Conservation (phyloP, 2,329 filamentous ascomycete genomes). For the Periconia digitata region DNA sequence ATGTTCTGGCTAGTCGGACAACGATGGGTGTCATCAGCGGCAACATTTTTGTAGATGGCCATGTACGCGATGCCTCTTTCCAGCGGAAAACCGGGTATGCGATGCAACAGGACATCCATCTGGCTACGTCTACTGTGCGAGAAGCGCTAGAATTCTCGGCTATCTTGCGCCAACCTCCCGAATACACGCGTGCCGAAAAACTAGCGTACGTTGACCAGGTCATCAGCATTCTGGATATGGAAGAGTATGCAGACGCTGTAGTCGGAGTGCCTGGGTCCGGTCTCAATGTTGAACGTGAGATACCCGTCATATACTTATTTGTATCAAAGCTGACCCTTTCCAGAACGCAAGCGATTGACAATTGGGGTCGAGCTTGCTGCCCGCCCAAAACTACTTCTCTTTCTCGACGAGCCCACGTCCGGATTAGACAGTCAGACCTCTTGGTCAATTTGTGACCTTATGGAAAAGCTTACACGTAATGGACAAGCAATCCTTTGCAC, state of each 20-base stretch:
- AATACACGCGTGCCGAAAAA: conserved; percentile 73
- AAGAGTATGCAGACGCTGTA: conserved; percentile 84
- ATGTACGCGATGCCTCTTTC: conserved; percentile 75
- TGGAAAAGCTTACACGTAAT: conserved; percentile 85
- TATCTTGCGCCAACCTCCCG: conserved; percentile 76
- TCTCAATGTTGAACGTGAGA: conserved; percentile 57
- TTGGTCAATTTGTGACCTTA: conserved; percentile 84
- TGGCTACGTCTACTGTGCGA: conserved; percentile 80
- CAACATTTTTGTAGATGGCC: conserved; percentile 79
- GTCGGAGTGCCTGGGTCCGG: conserved; percentile 89
- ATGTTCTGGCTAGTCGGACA: conserved; percentile 80
- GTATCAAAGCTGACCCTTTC: not conserved
- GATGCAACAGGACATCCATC: conserved; percentile 88
- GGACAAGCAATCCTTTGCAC: conserved; percentile 87
- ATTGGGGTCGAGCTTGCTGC: conserved; percentile 94
- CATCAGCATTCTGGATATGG: conserved; percentile 87
- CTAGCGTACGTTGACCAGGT: conserved; percentile 86
- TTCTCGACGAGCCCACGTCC: conserved; percentile 92
- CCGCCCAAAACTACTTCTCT: conserved; percentile 84
- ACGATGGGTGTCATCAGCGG: conserved; percentile 90
- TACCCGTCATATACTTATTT: not conserved
- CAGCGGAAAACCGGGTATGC: conserved; percentile 91
- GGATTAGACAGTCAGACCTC: conserved; percentile 92
- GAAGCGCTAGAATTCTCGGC: conserved; percentile 88
- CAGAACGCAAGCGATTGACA: conserved; percentile 71